Evolutionary conservation across 352 stramenopile species (phyloP), one percentile per base, ranked within the genome.

Genomic region (Phytophthora uliginosa): DNA sequence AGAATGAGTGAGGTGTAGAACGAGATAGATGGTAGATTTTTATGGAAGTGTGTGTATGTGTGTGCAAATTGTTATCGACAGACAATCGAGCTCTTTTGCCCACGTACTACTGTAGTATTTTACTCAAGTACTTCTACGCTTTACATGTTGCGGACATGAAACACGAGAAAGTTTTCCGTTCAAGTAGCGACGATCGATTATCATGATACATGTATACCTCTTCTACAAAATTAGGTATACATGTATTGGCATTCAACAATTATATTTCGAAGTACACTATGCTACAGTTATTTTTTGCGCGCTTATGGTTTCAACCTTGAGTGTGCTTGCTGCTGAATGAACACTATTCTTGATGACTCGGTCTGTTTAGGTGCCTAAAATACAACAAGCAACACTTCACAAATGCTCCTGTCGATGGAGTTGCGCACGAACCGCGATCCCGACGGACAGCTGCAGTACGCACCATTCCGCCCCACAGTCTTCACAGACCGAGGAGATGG

Each of bases 331-430:
- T n/a, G n/a, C n/a, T n/a, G 36, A 42, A 15, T 42, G 36, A 13
- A 42, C 36, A 4, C 17, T 50, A 50, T 50, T 50, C 40, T 50
- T 22, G 40, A 10, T 17, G 18, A 7, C 36, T 5, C 36, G 36
- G 36, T 7, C 36, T 15, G 7, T n/a, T 50, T 5, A 17, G 10
- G 36, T 42, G 36, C 36, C 10, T 24, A 48, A n/a, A 50, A 50
- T 60, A 63, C 56, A 53, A n/a, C 15, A 36, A 17, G 7, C 17
- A 48, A 13, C 54, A 51, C 15, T 42, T 15, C 18, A 24, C 24
- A 40, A 53, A 86, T 91, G 76, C 47, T 90, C 17, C 78, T 83
- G 13, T 54, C 69, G 5, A 76, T 90, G 58, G 82, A 81, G n/a
- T n/a, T 85, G 59, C 75, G 84, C 7, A 81, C 81, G 57, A 77